Conservation (phyloP, 441 rosid genomes). For the Daphne laureola region DNA sequence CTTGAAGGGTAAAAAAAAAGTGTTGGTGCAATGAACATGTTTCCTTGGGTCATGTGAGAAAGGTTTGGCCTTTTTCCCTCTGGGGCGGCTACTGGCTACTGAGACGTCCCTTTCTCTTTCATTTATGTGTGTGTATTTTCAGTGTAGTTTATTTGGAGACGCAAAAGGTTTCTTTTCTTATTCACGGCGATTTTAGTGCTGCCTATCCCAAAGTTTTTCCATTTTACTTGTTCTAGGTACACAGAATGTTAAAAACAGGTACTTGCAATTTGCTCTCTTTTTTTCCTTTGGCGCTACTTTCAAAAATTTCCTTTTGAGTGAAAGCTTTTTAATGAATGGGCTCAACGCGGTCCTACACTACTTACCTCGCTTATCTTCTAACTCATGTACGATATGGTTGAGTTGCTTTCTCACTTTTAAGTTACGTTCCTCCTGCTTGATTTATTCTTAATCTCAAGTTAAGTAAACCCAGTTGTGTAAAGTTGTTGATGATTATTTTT, state of each 20-base stretch:
- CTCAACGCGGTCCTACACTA: constrained; percentile 11
- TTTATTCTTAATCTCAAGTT: no score
- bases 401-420: no score
- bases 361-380: background rate
- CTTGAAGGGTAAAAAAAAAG: no score
- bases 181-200: constrained; percentile 15
- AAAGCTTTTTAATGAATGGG: background rate
- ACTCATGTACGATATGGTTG: no score
- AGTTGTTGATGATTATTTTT: constrained; percentile 5
- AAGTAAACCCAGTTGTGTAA: no score
- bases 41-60: no score
- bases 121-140: constrained; percentile 23
- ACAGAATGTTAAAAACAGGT: no score
- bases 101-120: constrained; percentile 37
- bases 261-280: no score
- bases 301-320: constrained; percentile 8
- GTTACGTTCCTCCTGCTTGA: no score
- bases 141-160: constrained; percentile 1
- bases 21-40: no score
- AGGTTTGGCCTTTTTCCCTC: background rate
- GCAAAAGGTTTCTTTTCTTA: constrained; percentile 1
- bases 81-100: constrained; percentile 30
- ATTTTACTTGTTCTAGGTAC: background rate
- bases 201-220: constrained; percentile 15
- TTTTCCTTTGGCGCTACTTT: constrained; percentile 26